A percentile compares a stretch with the other conserved stretches of the same genome.
Evolutionary conservation across 768 basidiomycete species (phyloP).

Genomic region (Leccinum broughii): DNA sequence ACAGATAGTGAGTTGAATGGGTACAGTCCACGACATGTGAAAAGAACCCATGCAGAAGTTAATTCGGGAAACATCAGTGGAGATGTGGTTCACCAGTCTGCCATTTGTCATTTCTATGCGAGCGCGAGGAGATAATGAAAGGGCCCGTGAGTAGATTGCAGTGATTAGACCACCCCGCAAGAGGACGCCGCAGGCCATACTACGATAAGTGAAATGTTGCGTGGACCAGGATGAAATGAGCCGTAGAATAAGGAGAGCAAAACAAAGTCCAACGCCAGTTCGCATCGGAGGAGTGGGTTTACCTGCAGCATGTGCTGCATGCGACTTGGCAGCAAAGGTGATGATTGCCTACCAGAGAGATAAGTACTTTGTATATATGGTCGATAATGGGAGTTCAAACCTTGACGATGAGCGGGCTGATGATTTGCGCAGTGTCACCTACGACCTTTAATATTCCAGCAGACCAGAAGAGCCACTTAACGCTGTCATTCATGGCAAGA

Average conservation of each 20-base stretch:
- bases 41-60: slow-evolving; percentile 84
- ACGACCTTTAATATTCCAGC: slow-evolving; percentile 58
- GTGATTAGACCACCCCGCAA: slow-evolving; percentile 84
- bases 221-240: slow-evolving; percentile 63
- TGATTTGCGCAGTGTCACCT: slow-evolving; percentile 70
- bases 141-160: slow-evolving; percentile 77
- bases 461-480: slow-evolving; percentile 80
- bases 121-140: slow-evolving; percentile 75
- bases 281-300: slow-evolving; percentile 44
- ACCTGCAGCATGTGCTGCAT: slow-evolving; percentile 44
- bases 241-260: slow-evolving; percentile 70
- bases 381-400: slow-evolving; percentile 33
- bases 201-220: slow-evolving; percentile 34
- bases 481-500: slow-evolving; percentile 72
- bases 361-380: background rate
- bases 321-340: slow-evolving; percentile 66
- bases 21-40: slow-evolving; percentile 47
- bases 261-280: slow-evolving; percentile 70
- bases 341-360: slow-evolving; percentile 55
- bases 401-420: slow-evolving; percentile 78
- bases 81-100: slow-evolving; percentile 35
- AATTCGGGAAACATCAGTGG: slow-evolving; percentile 87
- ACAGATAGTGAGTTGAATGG: slow-evolving; percentile 75
- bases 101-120: slow-evolving; percentile 83
- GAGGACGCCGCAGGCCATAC: slow-evolving; percentile 64